Conservation (phyloP, 2,329 filamentous ascomycete species). For the Pseudogymnoascus sp. region DNA sequence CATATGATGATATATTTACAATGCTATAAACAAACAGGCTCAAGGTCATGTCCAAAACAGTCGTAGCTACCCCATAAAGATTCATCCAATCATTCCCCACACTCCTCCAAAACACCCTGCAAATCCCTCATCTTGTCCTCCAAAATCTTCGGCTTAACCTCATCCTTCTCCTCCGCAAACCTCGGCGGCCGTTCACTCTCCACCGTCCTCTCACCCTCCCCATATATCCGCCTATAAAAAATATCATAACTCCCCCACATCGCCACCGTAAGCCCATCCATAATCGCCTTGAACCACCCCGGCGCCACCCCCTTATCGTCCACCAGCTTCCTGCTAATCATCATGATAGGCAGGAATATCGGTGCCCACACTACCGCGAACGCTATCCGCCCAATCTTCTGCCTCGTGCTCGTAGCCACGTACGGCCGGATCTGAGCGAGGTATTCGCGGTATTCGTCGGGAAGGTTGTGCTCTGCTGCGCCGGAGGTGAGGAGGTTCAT, state of each 20-base stretch:
- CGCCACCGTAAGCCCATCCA: conserved; percentile 44
- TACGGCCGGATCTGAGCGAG: conserved; percentile 64
- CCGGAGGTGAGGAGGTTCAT: conserved; percentile 72
- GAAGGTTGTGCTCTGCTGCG: conserved; percentile 71
- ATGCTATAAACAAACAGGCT: neutral
- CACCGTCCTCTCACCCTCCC: conserved; percentile 69
- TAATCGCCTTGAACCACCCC: conserved; percentile 51
- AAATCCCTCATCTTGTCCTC: neutral
- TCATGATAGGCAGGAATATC: conserved; percentile 45
- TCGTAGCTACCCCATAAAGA: neutral
- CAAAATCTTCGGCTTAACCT: neutral
- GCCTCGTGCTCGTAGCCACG: conserved; percentile 55
- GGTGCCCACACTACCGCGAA: conserved; percentile 56
- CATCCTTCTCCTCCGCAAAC: conserved; percentile 11
- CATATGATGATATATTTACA: neutral
- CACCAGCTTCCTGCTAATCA: conserved; percentile 42
- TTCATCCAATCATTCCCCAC: neutral
- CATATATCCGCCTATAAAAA: conserved; percentile 61
- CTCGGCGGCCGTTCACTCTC: conserved; percentile 18
- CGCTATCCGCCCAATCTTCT: conserved; percentile 56
- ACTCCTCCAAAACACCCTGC: neutral
- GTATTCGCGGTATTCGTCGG: conserved; percentile 67
- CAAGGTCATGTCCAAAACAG: neutral
- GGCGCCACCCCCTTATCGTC: conserved; percentile 63
- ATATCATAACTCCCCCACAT: conserved; percentile 60